Conservation (phyloP, 2,329 filamentous ascomycete species). For the Karstenula rhodostoma region DNA sequence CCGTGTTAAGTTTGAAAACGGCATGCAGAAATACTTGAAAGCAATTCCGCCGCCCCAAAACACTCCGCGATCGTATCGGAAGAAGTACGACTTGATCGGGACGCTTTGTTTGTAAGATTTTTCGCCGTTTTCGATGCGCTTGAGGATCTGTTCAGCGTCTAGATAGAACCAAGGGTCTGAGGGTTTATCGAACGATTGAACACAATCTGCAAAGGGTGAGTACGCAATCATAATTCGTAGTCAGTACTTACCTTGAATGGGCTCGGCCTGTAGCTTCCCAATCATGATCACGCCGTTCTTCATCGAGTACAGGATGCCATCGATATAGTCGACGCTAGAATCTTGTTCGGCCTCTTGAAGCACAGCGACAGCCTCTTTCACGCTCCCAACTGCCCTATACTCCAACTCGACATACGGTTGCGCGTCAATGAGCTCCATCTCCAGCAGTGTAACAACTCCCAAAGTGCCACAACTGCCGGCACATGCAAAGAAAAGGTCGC, state of each 20-base stretch:
- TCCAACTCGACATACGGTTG: constrained; percentile 67
- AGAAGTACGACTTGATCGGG: constrained; percentile 63
- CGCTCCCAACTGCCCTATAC: constrained; percentile 64
- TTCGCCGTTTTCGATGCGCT: constrained; percentile 18
- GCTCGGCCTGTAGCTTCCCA: constrained; percentile 63
- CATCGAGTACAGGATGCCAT: constrained; percentile 70
- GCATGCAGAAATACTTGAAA: constrained; percentile 67
- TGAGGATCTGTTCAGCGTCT: constrained; percentile 60
- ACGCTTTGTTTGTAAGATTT: constrained; percentile 50
- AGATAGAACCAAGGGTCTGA: constrained; percentile 78
- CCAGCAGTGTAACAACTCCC: constrained; percentile 68
- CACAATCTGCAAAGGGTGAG: constrained; percentile 18
- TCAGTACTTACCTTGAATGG: constrained; percentile 37
- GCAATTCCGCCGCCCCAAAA: constrained; percentile 71
- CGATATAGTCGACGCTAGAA: constrained; percentile 68
- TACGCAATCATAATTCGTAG: not conserved
- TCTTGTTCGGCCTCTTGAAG: constrained; percentile 58
- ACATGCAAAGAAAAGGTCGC: constrained; percentile 67
- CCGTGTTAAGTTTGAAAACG: constrained; percentile 67
- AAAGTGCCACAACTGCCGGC: constrained; percentile 68
- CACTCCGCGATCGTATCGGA: constrained; percentile 69
- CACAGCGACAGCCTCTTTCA: constrained; percentile 58
- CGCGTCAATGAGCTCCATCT: constrained; percentile 65
- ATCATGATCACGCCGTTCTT: constrained; percentile 67
- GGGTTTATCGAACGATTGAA: constrained; percentile 62